Evolutionary conservation across 1,139 yeast species (phyloP).

Genomic region (Schwanniomyces etchellsii): DNA sequence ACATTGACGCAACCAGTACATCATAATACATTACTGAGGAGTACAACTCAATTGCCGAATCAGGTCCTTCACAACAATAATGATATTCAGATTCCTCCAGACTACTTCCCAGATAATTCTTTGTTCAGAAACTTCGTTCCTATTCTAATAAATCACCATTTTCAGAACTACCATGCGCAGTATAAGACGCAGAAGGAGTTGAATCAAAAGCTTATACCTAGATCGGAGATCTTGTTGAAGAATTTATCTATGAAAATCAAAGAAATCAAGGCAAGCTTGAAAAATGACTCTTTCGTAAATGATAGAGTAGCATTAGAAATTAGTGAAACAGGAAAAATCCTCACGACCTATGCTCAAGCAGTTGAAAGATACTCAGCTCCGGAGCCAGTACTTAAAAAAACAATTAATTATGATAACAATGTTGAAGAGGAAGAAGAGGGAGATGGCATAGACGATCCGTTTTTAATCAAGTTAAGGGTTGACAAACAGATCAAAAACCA

Average conservation of each 20-base stretch:
- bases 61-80: slow-evolving; percentile 5
- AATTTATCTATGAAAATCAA: slow-evolving; percentile 37
- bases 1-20: slow-evolving; percentile 1
- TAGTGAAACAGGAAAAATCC: slow-evolving; percentile 32
- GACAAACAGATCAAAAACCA: slow-evolving; percentile 41
- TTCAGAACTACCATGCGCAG: slow-evolving; percentile 21
- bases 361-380: slow-evolving; percentile 28
- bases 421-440: slow-evolving; percentile 16
- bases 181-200: slow-evolving; percentile 30
- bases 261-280: slow-evolving; percentile 37
- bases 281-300: slow-evolving; percentile 41
- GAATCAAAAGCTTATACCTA: slow-evolving; percentile 28
- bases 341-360: slow-evolving; percentile 26
- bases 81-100: slow-evolving; percentile 38
- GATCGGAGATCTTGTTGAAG: slow-evolving; percentile 31
- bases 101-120: slow-evolving; percentile 40
- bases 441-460: slow-evolving; percentile 36
- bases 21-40: background rate
- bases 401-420: slow-evolving; percentile 12
- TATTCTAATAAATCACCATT: slow-evolving; percentile 33
- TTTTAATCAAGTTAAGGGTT: slow-evolving; percentile 33
- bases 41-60: background rate
- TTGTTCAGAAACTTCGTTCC: slow-evolving; percentile 31
- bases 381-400: slow-evolving; percentile 23
- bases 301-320: slow-evolving; percentile 32